These are phyloP conservation scores for Talaromyces sp. DNA, from an alignment of 2,329 filamentous ascomycete genomes.

Conservation along the genomic window DNA sequence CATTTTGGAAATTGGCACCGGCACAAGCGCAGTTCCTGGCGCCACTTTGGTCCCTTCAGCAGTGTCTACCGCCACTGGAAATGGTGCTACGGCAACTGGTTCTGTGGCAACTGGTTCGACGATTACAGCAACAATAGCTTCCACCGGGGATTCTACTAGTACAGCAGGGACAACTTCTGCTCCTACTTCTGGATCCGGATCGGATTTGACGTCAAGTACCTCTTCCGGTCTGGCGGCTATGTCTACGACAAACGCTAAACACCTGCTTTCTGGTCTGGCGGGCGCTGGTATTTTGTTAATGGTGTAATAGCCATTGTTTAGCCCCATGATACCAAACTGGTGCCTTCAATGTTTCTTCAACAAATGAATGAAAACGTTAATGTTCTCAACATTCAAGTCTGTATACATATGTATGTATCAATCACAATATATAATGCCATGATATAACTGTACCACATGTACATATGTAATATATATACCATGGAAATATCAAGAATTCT, in stretches of 20 bases:
- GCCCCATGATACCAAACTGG: too few species aligned
- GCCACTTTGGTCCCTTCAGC: constrained; percentile 5
- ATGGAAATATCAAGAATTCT: too few species aligned
- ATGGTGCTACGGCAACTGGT: constrained; percentile 1
- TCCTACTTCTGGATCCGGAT: background rate
- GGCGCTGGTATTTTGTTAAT: constrained; percentile 18
- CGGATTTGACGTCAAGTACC: constrained; percentile 2
- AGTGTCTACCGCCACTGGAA: constrained; percentile 10
- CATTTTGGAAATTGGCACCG: constrained; percentile 26
- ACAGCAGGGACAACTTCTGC: background rate
- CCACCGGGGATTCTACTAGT: background rate
- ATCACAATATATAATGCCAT: too few species aligned
- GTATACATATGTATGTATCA: too few species aligned
- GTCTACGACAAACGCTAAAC: constrained; percentile 14
- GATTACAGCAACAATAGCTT: background rate
- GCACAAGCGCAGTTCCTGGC: constrained; percentile 19
- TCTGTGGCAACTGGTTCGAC: background rate
- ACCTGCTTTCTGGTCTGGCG: constrained; percentile 17
- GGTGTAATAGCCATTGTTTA: constrained; percentile 10
- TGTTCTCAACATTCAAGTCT: too few species aligned
- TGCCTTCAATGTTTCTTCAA: too few species aligned
- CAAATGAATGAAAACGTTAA: too few species aligned
- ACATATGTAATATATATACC: too few species aligned
- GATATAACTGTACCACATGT: too few species aligned
- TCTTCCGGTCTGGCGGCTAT: constrained; percentile 14